Conservation (phyloP, 768 basidiomycete genomes). For the Austroboletus festivus region DNA sequence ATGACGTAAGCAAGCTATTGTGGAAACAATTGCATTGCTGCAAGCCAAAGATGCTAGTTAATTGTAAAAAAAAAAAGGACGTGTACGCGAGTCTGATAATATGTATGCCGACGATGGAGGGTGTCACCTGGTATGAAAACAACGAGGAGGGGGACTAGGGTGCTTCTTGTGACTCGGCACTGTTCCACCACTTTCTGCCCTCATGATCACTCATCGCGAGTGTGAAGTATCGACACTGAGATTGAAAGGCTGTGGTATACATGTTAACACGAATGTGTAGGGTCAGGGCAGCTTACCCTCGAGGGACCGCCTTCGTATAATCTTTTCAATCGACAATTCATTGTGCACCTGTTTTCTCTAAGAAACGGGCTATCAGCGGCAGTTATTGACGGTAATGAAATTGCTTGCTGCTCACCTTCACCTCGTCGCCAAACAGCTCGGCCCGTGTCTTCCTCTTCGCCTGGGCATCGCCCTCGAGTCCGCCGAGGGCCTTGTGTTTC, state of each 20-base stretch:
- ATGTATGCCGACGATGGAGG: constrained; percentile 13
- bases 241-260: constrained; percentile 58
- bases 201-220: constrained; percentile 62
- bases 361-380: constrained; percentile 24
- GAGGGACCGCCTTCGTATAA: constrained; percentile 64
- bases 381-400: constrained; percentile 30
- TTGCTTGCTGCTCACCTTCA: constrained; percentile 51
- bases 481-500: constrained; percentile 47
- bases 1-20: constrained; percentile 24
- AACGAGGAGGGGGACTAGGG: constrained; percentile 31
- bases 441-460: constrained; percentile 52
- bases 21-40: background rate
- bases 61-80: constrained; percentile 3
- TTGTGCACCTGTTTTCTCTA: constrained; percentile 75
- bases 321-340: constrained; percentile 69
- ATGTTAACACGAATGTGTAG: constrained; percentile 17
- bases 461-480: constrained; percentile 41
- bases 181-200: constrained; percentile 54
- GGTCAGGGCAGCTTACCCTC: constrained; percentile 51
- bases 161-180: constrained; percentile 34
- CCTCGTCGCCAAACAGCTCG: constrained; percentile 60
- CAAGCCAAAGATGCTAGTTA: constrained; percentile 3
- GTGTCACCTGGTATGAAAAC: constrained; percentile 24
- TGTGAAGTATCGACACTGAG: constrained; percentile 76
- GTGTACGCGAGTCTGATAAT: constrained; percentile 11